A percentile compares a stretch with the other conserved stretches of the same genome.
Conservation (phyloP, 495 filamentous ascomycete genomes). For the Penicillium robsamsonii region DNA sequence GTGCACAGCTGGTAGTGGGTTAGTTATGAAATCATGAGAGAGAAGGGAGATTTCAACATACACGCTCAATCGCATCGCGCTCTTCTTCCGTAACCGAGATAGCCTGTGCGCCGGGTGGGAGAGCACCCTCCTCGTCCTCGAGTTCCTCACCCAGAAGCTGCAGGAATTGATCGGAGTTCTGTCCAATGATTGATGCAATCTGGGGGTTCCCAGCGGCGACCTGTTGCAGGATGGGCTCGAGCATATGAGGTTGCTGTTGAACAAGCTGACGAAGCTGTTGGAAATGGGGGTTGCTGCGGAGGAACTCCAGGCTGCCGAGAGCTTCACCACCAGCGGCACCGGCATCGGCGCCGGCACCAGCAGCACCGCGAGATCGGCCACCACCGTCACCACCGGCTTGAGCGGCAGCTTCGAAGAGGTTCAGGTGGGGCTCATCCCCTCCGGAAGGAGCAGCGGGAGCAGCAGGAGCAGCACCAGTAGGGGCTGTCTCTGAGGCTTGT, state of each 20-base stretch:
- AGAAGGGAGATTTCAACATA: constrained; percentile 46
- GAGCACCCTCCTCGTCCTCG: constrained; percentile 62
- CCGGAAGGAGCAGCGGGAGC: constrained; percentile 36
- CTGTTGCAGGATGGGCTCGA: constrained; percentile 95
- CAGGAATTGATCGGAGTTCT: constrained; percentile 90
- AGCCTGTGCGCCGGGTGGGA: constrained; percentile 85
- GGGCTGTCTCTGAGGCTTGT: constrained; percentile 27
- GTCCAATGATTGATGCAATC: constrained; percentile 83
- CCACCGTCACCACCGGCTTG: constrained; percentile 64
- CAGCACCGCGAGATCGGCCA: constrained; percentile 43
- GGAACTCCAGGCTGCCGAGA: constrained; percentile 82
- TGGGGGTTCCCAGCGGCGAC: constrained; percentile 95
- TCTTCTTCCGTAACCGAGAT: constrained; percentile 95
- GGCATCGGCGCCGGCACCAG: constrained; percentile 49
- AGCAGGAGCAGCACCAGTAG: constrained; percentile 39
- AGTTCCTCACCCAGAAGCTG: constrained; percentile 79
- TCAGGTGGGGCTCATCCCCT: constrained; percentile 64
- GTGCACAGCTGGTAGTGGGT: constrained; percentile 70
- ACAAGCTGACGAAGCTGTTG: constrained; percentile 96
- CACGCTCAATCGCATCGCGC: constrained; percentile 92
- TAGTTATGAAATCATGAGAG: constrained; percentile 12
- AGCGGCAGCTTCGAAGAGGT: constrained; percentile 92
- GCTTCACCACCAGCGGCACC: constrained; percentile 55
- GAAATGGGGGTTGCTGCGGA: constrained; percentile 95
- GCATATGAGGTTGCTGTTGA: constrained; percentile 95